Conservation (phyloP, 176 grass and related monocot genomes). For the Ampelocalamus luodianensis region DNA sequence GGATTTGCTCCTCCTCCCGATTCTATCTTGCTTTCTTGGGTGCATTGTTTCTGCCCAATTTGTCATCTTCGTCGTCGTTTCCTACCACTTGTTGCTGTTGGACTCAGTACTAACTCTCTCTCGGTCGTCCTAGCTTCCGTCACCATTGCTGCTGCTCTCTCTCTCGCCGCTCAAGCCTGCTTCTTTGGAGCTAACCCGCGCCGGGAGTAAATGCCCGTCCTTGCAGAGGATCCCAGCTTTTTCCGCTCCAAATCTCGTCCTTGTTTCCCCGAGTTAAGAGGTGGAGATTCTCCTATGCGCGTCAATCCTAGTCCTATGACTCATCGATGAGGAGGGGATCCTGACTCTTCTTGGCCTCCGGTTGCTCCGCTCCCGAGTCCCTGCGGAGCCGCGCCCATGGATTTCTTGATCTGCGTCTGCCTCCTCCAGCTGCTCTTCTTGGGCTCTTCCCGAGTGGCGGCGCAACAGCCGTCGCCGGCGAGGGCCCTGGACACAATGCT, state of each 20-base stretch:
- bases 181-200: neutral
- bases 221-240: conserved; percentile 20
- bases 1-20: conserved; percentile 12
- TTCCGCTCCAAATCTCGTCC: conserved; percentile 44
- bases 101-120: neutral
- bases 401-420: conserved; percentile 18
- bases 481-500: conserved; percentile 70
- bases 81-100: neutral
- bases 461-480: conserved; percentile 39
- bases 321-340: neutral
- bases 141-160: conserved; percentile 27
- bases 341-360: conserved; percentile 20
- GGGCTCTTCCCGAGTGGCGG: neutral
- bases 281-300: neutral
- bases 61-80: neutral
- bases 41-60: neutral
- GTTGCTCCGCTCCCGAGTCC: neutral
- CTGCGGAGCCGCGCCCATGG: conserved; percentile 15
- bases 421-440: conserved; percentile 28
- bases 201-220: conserved; percentile 50
- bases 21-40: neutral
- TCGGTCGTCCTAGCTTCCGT: conserved; percentile 17
- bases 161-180: neutral
- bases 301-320: neutral
- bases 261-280: conserved; percentile 27